These are phyloP conservation scores for Bombardia bombarda DNA, from an alignment of 495 filamentous ascomycete genomes.

Conservation along the genomic window DNA sequence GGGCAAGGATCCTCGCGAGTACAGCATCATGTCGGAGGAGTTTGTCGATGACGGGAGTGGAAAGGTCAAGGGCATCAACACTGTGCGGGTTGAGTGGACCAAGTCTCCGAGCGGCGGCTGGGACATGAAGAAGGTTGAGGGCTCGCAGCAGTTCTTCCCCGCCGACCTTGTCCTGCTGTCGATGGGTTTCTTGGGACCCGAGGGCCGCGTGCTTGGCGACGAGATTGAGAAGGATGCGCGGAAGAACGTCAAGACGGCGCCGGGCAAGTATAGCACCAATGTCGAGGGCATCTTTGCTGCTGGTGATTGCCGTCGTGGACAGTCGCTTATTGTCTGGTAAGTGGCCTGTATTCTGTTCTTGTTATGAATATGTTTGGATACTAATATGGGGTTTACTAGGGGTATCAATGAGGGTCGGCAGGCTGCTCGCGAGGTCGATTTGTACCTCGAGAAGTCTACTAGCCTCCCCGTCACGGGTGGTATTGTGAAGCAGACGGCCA, in stretches of 20 bases:
- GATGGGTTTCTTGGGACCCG: slow-evolving; percentile 97
- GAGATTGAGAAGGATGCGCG: slow-evolving; percentile 85
- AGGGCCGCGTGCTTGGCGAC: slow-evolving; percentile 79
- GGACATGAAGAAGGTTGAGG: slow-evolving; percentile 99
- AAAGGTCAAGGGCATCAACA: slow-evolving; percentile 95
- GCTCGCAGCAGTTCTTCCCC: slow-evolving; percentile 93
- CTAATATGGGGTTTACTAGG: slow-evolving; percentile 43
- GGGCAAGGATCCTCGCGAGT: slow-evolving; percentile 96
- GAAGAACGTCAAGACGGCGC: slow-evolving; percentile 96
- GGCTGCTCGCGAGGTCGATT: slow-evolving; percentile 87
- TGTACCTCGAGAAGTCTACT: slow-evolving; percentile 76
- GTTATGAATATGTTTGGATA: background rate
- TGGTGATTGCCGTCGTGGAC: slow-evolving; percentile 92
- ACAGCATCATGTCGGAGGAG: slow-evolving; percentile 97
- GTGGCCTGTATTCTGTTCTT: slow-evolving; percentile 15
- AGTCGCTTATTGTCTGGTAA: slow-evolving; percentile 97
- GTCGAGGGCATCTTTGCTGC: slow-evolving; percentile 88
- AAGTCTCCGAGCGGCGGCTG: slow-evolving; percentile 84
- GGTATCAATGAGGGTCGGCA: slow-evolving; percentile 98
- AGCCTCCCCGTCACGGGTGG: slow-evolving; percentile 87
- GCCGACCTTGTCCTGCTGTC: slow-evolving; percentile 94
- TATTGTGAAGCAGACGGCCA: slow-evolving; percentile 77
- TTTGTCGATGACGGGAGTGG: slow-evolving; percentile 90
- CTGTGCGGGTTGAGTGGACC: slow-evolving; percentile 94
- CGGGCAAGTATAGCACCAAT: slow-evolving; percentile 85